These are phyloP conservation scores for Aphanomyces euteiches DNA, from an alignment of 352 stramenopile genomes.

Conservation along the genomic window DNA sequence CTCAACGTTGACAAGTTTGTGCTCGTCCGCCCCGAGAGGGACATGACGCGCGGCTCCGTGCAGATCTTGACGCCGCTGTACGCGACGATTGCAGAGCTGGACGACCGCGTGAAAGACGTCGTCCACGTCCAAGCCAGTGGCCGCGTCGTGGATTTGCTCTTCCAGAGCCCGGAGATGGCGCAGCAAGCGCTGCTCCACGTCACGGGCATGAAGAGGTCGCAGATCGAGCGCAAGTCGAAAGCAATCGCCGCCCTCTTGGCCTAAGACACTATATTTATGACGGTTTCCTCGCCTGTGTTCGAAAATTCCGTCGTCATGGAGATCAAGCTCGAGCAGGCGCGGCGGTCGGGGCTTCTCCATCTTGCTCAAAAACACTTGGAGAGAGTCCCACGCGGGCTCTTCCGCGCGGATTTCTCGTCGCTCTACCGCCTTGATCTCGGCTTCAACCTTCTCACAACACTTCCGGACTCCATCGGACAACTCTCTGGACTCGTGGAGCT, in stretches of 20 bases:
- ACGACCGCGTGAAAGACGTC: neutral
- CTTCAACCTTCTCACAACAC: slow-evolving; percentile 60
- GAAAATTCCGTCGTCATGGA: neutral
- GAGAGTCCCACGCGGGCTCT: slow-evolving; percentile 42
- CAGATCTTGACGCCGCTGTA: neutral
- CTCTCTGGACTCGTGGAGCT: slow-evolving; percentile 66
- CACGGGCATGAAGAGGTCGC: neutral
- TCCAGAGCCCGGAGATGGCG: slow-evolving; percentile 20
- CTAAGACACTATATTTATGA: slow-evolving; percentile 14
- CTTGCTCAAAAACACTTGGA: slow-evolving; percentile 48
- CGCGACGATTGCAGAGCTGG: neutral
- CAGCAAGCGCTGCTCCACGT: slow-evolving; percentile 4
- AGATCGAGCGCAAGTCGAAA: neutral
- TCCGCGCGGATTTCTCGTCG: slow-evolving; percentile 36
- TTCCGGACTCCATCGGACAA: slow-evolving; percentile 54
- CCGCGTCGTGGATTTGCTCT: neutral
- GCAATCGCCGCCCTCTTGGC: neutral
- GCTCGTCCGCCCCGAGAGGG: slow-evolving; percentile 7
- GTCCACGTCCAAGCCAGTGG: neutral
- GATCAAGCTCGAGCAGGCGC: slow-evolving; percentile 51
- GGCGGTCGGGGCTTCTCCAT: slow-evolving; percentile 55
- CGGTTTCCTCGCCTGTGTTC: neutral
- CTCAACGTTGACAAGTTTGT: slow-evolving; percentile 16
- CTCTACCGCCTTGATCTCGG: slow-evolving; percentile 77
- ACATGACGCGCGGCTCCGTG: slow-evolving; percentile 4